Evolutionary conservation across 2,329 filamentous ascomycete species (phyloP).

Genomic region (Aureobasidium namibiae): DNA sequence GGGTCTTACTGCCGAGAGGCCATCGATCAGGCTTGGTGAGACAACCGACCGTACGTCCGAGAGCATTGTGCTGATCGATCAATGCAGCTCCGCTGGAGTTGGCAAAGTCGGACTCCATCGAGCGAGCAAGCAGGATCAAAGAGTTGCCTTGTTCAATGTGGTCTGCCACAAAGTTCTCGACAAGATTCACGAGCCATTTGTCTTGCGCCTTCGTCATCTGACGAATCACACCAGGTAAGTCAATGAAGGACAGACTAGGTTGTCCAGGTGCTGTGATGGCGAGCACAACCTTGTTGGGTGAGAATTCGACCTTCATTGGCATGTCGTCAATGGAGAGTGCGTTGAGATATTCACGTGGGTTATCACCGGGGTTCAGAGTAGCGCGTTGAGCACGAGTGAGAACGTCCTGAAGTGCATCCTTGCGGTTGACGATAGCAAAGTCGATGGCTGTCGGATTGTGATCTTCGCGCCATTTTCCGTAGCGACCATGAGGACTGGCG

Average conservation of each 20-base stretch:
- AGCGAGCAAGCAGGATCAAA: slow-evolving; percentile 67
- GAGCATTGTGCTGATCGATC: slow-evolving; percentile 25
- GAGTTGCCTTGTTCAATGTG: slow-evolving; percentile 64
- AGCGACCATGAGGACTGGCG: slow-evolving; percentile 38
- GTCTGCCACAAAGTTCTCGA: slow-evolving; percentile 59
- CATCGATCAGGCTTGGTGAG: slow-evolving; percentile 79
- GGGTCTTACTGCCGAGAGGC: slow-evolving; percentile 40
- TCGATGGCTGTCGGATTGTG: slow-evolving; percentile 36
- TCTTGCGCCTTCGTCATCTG: slow-evolving; percentile 55
- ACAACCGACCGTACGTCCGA: slow-evolving; percentile 44
- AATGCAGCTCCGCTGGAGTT: slow-evolving; percentile 60
- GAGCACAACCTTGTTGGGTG: slow-evolving; percentile 70
- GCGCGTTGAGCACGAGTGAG: slow-evolving; percentile 71
- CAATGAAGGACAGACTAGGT: slow-evolving; percentile 72
- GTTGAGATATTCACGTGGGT: slow-evolving; percentile 34
- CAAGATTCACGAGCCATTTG: slow-evolving; percentile 61
- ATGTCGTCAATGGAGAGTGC: background rate
- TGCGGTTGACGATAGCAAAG: slow-evolving; percentile 58
- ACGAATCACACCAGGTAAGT: slow-evolving; percentile 75
- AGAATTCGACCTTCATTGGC: slow-evolving; percentile 56
- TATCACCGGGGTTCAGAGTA: slow-evolving; percentile 57
- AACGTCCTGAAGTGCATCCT: slow-evolving; percentile 55
- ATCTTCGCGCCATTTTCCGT: slow-evolving; percentile 57
- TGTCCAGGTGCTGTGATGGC: slow-evolving; percentile 65
- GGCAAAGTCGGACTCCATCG: slow-evolving; percentile 70